Evolutionary conservation across 2,329 filamentous ascomycete species (phyloP).

Genomic region (Hypoxylon sp.): DNA sequence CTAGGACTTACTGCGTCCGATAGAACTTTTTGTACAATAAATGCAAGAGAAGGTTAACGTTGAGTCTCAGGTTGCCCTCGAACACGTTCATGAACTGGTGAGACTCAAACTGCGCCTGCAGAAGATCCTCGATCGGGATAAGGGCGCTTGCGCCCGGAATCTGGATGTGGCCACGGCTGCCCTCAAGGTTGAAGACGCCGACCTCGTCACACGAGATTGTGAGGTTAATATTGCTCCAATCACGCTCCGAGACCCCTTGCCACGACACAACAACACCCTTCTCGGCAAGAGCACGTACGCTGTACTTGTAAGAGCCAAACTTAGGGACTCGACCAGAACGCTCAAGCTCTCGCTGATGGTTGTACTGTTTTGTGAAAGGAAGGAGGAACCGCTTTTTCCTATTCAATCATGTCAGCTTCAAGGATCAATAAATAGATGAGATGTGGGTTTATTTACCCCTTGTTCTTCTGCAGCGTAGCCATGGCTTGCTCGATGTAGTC

Average conservation of each 20-base stretch:
- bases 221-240: constrained; percentile 93
- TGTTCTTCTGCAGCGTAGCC: constrained; percentile 96
- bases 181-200: constrained; percentile 92
- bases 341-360: constrained; percentile 96
- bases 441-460: constrained; percentile 69
- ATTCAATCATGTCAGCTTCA: constrained; percentile 47
- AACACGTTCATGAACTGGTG: constrained; percentile 97
- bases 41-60: constrained; percentile 97
- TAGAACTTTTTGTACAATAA: constrained; percentile 99
- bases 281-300: constrained; percentile 85
- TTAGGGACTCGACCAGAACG: constrained; percentile 93
- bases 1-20: constrained; percentile 67
- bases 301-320: constrained; percentile 98
- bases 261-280: constrained; percentile 96
- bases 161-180: constrained; percentile 91
- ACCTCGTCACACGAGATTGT: constrained; percentile 96
- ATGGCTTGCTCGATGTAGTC: constrained; percentile 99
- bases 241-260: constrained; percentile 82
- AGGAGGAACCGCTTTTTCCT: constrained; percentile 93
- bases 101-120: constrained; percentile 97
- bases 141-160: constrained; percentile 92
- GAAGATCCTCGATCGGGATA: constrained; percentile 89
- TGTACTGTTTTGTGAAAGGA: constrained; percentile 98
- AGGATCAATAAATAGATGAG: neutral
- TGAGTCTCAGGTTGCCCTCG: constrained; percentile 85